A percentile compares a stretch with the other conserved stretches of the same genome.
phyloP scores from a whole-genome alignment of 768 basidiomycete genomes.

The Kwoniella dejecticola region DNA sequence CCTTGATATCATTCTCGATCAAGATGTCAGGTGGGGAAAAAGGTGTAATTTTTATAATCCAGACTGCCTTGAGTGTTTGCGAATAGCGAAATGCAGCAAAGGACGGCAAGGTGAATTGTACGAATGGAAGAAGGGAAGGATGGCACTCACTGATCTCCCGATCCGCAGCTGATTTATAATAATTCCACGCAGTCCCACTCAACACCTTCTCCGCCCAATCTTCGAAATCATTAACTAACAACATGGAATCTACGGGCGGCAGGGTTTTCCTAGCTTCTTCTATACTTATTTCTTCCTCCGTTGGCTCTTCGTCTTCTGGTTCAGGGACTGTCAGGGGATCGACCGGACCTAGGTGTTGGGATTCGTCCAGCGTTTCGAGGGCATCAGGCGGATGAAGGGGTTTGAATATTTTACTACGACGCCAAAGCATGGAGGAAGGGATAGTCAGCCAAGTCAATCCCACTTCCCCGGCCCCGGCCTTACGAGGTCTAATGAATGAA shows the following conservation, averaged over 20 bases:
- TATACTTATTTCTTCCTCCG: conserved; percentile 54
- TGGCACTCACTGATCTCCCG: conserved; percentile 44
- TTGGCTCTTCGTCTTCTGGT: conserved; percentile 23
- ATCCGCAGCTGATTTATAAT: conserved; percentile 55
- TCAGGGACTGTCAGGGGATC: conserved; percentile 52
- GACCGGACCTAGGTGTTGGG: conserved; percentile 52
- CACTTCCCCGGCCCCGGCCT: too few species aligned
- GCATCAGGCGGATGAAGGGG: conserved; percentile 56
- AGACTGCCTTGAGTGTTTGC: too few species aligned
- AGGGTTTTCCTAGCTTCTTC: conserved; percentile 45
- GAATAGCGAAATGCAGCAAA: too few species aligned
- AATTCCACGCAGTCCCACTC: conserved; percentile 56
- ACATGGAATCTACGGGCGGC: conserved; percentile 51
- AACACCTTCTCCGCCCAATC: conserved; percentile 55
- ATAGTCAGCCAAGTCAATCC: too few species aligned
- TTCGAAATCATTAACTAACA: conserved; percentile 57
- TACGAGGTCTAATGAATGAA: not conserved
- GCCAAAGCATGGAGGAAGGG: too few species aligned
- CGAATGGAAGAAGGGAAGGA: not conserved
- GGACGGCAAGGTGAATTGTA: not conserved
- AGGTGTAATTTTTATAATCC: too few species aligned
- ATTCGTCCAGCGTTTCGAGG: conserved; percentile 49
- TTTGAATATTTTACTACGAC: conserved; percentile 51
- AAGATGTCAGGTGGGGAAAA: too few species aligned
- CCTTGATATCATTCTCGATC: too few species aligned